Conservation (phyloP, 1,139 yeast species). For the Debaryomyces singareniensis region DNA sequence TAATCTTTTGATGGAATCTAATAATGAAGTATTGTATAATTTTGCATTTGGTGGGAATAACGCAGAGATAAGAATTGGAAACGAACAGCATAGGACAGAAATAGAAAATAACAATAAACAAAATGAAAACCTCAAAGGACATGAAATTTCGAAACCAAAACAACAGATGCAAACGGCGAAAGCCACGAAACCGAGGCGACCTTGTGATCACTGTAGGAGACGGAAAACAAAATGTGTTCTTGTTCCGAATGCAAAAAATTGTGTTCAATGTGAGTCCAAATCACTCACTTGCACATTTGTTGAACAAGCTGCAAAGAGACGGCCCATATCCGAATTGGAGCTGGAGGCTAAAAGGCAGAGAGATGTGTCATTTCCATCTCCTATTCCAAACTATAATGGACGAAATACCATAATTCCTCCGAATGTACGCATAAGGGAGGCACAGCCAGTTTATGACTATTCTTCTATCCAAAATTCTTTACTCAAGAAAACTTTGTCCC, state of each 20-base stretch:
- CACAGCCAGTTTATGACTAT: slow-evolving; percentile 50
- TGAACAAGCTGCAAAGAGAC: slow-evolving; percentile 26
- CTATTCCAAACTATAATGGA: not conserved
- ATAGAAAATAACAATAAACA: not conserved
- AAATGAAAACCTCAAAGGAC: not conserved
- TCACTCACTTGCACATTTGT: slow-evolving; percentile 58
- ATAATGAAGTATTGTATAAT: slow-evolving; percentile 30
- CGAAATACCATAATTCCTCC: slow-evolving; percentile 30
- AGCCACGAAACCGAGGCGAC: slow-evolving; percentile 29
- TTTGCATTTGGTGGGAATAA: slow-evolving; percentile 14
- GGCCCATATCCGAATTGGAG: slow-evolving; percentile 16
- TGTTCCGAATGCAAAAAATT: slow-evolving; percentile 50
- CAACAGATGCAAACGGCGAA: not conserved
- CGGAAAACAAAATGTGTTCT: slow-evolving; percentile 61
- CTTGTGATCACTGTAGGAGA: slow-evolving; percentile 68
- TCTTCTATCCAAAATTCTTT: slow-evolving; percentile 44
- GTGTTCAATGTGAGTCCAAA: slow-evolving; percentile 65
- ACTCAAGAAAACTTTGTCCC: slow-evolving; percentile 36
- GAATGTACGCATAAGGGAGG: slow-evolving; percentile 48
- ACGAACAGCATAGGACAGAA: not conserved
- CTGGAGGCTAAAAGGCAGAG: slow-evolving; percentile 11
- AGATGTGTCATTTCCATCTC: slow-evolving; percentile 5
- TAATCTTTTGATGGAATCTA: slow-evolving; percentile 30
- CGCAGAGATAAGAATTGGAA: slow-evolving; percentile 5
- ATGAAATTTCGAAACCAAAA: not conserved